Evolutionary conservation across 2,329 filamentous ascomycete species (phyloP), one percentile per base, ranked within the genome.

Genomic region (Fusarium sp.): DNA sequence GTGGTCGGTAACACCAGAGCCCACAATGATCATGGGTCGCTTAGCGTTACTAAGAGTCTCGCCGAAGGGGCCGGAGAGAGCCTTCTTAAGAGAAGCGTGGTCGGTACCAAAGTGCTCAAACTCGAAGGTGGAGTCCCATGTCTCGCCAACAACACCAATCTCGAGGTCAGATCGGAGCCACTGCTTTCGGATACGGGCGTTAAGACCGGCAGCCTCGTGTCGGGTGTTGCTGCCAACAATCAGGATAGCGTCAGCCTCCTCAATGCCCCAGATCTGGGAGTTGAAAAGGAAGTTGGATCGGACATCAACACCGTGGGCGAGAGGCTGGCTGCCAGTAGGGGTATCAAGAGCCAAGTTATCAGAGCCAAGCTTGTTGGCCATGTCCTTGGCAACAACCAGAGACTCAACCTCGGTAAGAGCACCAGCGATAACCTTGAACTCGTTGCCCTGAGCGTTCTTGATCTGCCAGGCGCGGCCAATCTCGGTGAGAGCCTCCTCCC

Each of bases 201-300:
- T 99, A 44, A 99, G 88, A 48, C 96, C 94, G 58, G 96, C 94
- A 66, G 96, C 96, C 83, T 99, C 96, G 78, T 97, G 94, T 73
- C 96, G 90, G 40, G 96, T 92, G 85, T 99, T 99, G 79, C 93
- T 98, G 72, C 95, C 96, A 69, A 99, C 89, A 62, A 99, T 90
- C 55, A 99, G 90, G 63, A 99, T 93, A 74, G 88, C 90, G 82
- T 98, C 96, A 18, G 95, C 94, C 77, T 97, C 93, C 82, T 99
- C 96, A 38, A 98, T 92, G 76, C 94, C 96, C 80, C 89, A 92
- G 77, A 99, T 97, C 80, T 88, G 93, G 38, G 95, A 97, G 88
- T 99, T 99, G 87, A 99, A 98, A 44, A 94, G 86, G 82, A 97
- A 99, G 85, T 96, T 99, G 62, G 94, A 93, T 71, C 95, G 93